Conservation (phyloP, 441 rosid genomes). For the Euphorbia neoarborescens region DNA sequence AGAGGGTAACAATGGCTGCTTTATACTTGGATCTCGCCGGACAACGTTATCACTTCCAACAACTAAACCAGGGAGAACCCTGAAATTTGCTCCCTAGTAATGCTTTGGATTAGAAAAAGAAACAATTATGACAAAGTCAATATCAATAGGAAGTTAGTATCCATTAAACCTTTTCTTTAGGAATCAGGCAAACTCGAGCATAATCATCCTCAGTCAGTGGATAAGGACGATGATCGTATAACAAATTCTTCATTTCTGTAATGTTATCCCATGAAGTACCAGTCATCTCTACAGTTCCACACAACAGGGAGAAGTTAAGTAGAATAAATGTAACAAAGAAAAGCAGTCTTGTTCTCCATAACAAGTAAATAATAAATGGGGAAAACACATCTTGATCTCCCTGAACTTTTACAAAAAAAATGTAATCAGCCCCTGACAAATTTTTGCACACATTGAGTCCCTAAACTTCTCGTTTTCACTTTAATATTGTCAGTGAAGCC, state of each 20-base stretch:
- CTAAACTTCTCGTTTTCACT: too few relatives aligned
- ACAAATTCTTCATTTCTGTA: conserved; percentile 21
- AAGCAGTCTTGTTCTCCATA: background rate
- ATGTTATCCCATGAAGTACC: conserved; percentile 34
- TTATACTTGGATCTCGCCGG: conserved; percentile 41
- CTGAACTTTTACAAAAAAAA: too few relatives aligned
- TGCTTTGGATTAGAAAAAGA: conserved; percentile 25
- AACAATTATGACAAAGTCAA: background rate
- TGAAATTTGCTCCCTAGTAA: conserved; percentile 73
- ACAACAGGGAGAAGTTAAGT: conserved; percentile 3
- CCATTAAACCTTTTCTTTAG: conserved; percentile 65
- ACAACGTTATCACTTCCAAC: conserved; percentile 59
- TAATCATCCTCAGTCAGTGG: conserved; percentile 47
- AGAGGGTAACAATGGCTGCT: conserved; percentile 52
- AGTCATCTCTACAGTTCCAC: conserved; percentile 43
- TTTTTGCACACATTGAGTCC: too few relatives aligned
- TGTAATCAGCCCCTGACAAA: too few relatives aligned
- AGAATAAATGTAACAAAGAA: background rate
- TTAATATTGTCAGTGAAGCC: background rate
- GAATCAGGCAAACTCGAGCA: conserved; percentile 63
- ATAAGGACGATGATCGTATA: conserved; percentile 69
- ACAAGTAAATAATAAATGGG: background rate
- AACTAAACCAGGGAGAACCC: conserved; percentile 75
- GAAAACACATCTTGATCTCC: background rate
- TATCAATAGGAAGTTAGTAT: conserved; percentile 5